Evolutionary conservation across 1,284 basidiomycete species (phyloP), one percentile per base, ranked within the genome.

Genomic region (Ustilago trichophora): DNA sequence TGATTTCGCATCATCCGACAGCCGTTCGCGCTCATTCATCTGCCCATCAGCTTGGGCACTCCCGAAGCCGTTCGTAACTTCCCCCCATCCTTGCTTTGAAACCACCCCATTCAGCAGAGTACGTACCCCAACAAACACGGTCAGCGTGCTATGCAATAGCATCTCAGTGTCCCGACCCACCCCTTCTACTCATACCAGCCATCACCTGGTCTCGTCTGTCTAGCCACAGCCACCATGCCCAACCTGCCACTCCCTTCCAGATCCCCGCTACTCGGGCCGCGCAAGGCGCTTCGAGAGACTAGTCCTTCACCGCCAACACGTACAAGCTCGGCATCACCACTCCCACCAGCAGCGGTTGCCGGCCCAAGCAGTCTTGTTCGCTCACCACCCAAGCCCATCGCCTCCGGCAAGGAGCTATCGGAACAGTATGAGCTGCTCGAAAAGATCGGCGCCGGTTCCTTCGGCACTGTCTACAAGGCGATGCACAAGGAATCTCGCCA

Each of bases 371-470:
- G 48, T 7, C 50, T 41, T 6, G 11, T 26, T 21, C 55, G 65
- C 22, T 65, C 72, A 7, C 57, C 58, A n/a, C 42, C 46, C 16
- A 64, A 46, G 29, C 42, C 69, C 22, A 51, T 48, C 19, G 73
- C 63, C 6, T 58, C 58, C 41, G 75, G 69, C 37, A 66, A 69
- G 33, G 58, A 77, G 52, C 76, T 79, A 16, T 72, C 75, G 11
- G 73, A 78, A 37, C 75, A 95, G 77, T 98, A 98, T 82, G 91
- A 91, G 35, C 85, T 98, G 18, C 86, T 95, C 57, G 93, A 98
- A 83, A 96, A 95, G 83, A 87, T 98, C 24, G 95, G 95, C 10
- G 95, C 92, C n/a, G 95, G 95, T 32, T 93, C 91, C 80, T 98
- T 98, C 81, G 94, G 94, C 6, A 91, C 89, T 1, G 95, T 98